phyloP scores from a whole-genome alignment of 331 rosid species.

The Phaseolus coccineus region DNA sequence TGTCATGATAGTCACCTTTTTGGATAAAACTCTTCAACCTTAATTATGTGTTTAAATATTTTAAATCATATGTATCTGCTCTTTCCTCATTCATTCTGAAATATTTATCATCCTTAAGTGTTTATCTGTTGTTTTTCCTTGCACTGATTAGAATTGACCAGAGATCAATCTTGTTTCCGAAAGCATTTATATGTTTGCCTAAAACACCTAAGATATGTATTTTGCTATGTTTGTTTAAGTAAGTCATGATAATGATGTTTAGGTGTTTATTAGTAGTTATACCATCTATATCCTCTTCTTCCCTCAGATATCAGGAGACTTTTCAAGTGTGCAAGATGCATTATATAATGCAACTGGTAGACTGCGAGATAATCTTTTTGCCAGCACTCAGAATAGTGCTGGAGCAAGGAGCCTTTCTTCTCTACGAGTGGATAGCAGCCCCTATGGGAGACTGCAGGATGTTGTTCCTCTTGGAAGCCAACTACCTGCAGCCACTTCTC shows the following conservation, averaged over 20 bases:
- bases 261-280: slow-evolving; percentile 12
- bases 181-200: slow-evolving; percentile 25
- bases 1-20: slow-evolving; percentile 1
- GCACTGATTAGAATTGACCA: neutral
- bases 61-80: neutral
- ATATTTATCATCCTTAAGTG: neutral
- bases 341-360: slow-evolving; percentile 91
- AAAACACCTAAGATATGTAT: slow-evolving; percentile 20
- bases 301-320: slow-evolving; percentile 87
- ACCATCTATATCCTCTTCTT: slow-evolving; percentile 22
- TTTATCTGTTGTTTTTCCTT: neutral
- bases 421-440: slow-evolving; percentile 62
- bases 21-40: neutral
- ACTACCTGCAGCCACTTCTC: slow-evolving; percentile 49
- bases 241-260: slow-evolving; percentile 16
- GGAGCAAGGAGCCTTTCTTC: slow-evolving; percentile 68
- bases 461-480: slow-evolving; percentile 58
- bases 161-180: neutral
- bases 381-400: slow-evolving; percentile 57
- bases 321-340: slow-evolving; percentile 94
- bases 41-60: neutral
- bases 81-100: neutral
- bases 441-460: slow-evolving; percentile 72
- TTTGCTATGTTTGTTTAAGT: slow-evolving; percentile 13
- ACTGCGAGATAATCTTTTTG: slow-evolving; percentile 82